Evolutionary conservation across 73 alveolate genomes (phyloP), one percentile per base, ranked within the genome.

Genomic region (Breviolum minutum): DNA sequence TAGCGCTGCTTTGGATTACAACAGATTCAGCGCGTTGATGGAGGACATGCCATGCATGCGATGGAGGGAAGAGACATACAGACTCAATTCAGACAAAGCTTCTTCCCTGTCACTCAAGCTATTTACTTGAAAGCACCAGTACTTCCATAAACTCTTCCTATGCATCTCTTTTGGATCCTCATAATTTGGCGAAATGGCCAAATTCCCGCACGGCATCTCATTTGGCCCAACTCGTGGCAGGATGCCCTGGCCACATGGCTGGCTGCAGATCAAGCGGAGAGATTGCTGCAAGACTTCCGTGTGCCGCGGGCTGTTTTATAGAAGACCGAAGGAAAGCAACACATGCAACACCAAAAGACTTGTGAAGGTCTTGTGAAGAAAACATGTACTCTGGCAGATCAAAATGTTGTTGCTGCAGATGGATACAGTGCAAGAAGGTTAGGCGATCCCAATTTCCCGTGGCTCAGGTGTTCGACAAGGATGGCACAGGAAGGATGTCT

Each of bases 401-500:
- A 32, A 26, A n/a, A 30, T 6, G 7, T 13, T 81, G 26, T 54
- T 81, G 68, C 63, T 29, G 88, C 66, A n/a, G 54, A 40, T 17
- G 27, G 30, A 13, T 13, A 11, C 68, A 32, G 91, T 60, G 9
- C 7, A 11, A 29, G 61, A 20, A 26, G 61, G 17, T 76, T 76
- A 40, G 54, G 54, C 54, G 54, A 40, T 40, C 0, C 54, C 54
- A 40, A 40, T 40, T 20, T 4, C 54, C 60, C 14, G 61, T 20
- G 26, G 29, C 91, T 9, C 79, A 89, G 97, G 97, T 79, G 66
- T 91, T 91, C 54, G 97, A 91, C 87, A 70, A 79, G 17, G 88
- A 91, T 20, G 63, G 88, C 14, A 91, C 69, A 22, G 97, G 97
- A 19, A 62, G 97, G 87, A 91, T 91, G 32, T 71, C 97, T 6